These are phyloP conservation scores for Rusavskia elegans DNA, from an alignment of 495 filamentous ascomycete genomes.

Conservation along the genomic window DNA sequence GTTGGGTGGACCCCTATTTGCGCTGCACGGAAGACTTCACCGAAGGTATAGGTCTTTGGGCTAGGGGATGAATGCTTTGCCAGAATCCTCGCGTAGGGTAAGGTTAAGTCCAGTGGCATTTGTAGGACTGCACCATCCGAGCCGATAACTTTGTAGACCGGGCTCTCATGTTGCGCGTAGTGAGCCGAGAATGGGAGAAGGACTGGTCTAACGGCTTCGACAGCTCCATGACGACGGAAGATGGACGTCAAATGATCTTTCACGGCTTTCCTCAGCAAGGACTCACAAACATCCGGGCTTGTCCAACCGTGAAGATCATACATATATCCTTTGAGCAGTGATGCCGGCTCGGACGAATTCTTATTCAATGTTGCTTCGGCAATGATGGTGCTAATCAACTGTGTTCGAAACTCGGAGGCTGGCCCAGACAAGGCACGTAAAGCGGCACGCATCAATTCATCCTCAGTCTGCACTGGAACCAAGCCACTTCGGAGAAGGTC, in stretches of 20 bases:
- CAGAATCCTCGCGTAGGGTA: slow-evolving; percentile 77
- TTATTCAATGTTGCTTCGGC: not conserved
- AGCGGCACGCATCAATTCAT: slow-evolving; percentile 71
- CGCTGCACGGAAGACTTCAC: slow-evolving; percentile 72
- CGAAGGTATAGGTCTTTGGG: slow-evolving; percentile 75
- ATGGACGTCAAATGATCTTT: slow-evolving; percentile 61
- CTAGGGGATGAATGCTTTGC: slow-evolving; percentile 51
- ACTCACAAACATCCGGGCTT: not conserved
- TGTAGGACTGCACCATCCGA: slow-evolving; percentile 72
- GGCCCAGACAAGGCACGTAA: slow-evolving; percentile 67
- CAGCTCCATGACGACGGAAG: slow-evolving; percentile 83
- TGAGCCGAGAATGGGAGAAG: slow-evolving; percentile 69
- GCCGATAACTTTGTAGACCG: slow-evolving; percentile 64
- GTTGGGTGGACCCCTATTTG: slow-evolving; percentile 62
- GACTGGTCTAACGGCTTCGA: slow-evolving; percentile 54
- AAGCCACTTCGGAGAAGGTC: slow-evolving; percentile 80
- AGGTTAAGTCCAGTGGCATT: slow-evolving; percentile 77
- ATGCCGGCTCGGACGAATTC: not conserved
- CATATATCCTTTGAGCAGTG: slow-evolving; percentile 7
- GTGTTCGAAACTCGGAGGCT: slow-evolving; percentile 74
- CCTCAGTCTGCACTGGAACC: slow-evolving; percentile 79
- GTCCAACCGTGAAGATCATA: not conserved
- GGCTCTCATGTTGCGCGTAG: slow-evolving; percentile 41
- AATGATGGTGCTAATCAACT: slow-evolving; percentile 51
- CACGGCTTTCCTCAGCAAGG: slow-evolving; percentile 46